Evolutionary conservation across 164 flowering plant species (phyloP), one percentile per base, ranked within the genome.

Genomic region (Chimonanthus praecox): DNA sequence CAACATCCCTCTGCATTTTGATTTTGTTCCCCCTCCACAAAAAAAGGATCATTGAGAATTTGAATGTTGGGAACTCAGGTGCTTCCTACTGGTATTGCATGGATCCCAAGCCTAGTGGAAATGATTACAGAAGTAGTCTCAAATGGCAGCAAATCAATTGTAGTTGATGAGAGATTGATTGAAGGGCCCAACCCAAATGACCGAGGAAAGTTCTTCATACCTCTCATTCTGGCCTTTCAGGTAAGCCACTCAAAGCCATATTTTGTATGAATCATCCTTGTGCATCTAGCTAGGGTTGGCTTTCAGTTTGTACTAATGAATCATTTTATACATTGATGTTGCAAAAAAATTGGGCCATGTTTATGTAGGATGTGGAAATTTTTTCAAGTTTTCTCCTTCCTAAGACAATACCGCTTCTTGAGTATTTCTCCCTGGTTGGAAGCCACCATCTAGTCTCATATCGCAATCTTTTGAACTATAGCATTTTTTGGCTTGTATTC

Each of bases 101-200:
- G 98, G 97, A 90, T 94, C 71, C 93, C 97, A 16, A 82, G 84
- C 76, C 61, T 96, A 75, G 87, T 96, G 21, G 74, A 85, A 72
- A 82, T 73, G 18, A 90, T 94, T 78, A 87, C 88, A 7, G 85
- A 83, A 44, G 88, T 86, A 50, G 89, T 85, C 4, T 85, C 87
- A 60, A 91, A 85, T 83, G 92, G 90, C 61, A 86, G 90, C 80
- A 80, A 84, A 64, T 72, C 91, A 21, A 83, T 94, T 67, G n/a
- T 85, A n/a, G 92, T 94, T 71, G 97, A 92, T 82, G 73, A 90
- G 82, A 91, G 88, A 78, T 79, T 96, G 80, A 87, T 96, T 69
- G 97, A 94, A 51, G 99, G 99, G 46, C 90, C 95, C 50, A 88
- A 94, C 71, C 88, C 99, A 16, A 88, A 96, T 78, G 85, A 85